A percentile compares a stretch with the other conserved stretches of the same genome.
Evolutionary conservation across 1,284 basidiomycete genomes (phyloP).

Genomic region (Pseudozyma tsukubaensis): DNA sequence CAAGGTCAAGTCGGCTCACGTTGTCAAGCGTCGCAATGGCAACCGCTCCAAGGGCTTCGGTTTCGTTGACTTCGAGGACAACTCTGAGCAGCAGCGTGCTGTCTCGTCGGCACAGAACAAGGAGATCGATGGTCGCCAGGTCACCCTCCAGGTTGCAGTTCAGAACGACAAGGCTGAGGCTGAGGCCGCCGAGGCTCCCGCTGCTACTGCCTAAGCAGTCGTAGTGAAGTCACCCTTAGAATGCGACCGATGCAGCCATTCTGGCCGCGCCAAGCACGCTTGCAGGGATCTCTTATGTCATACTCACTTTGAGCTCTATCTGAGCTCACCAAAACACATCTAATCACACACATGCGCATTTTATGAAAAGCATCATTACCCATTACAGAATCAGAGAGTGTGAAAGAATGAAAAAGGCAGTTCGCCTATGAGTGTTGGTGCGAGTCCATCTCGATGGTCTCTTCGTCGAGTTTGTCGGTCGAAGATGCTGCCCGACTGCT

Average conservation of each 20-base stretch:
- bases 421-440: background rate
- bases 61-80: conserved; percentile 58
- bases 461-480: conserved; percentile 8
- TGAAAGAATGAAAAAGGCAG: background rate
- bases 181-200: conserved; percentile 15
- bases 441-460: conserved; percentile 19
- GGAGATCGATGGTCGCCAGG: conserved; percentile 52
- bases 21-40: conserved; percentile 55
- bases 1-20: conserved; percentile 57
- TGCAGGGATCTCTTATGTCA: background rate
- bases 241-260: too few species aligned
- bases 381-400: background rate
- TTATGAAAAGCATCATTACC: conserved; percentile 10
- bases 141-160: conserved; percentile 56
- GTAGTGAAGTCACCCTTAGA: background rate
- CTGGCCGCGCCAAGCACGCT: too few species aligned
- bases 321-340: conserved; percentile 1
- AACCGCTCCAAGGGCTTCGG: conserved; percentile 61
- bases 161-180: conserved; percentile 38
- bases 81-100: conserved; percentile 59
- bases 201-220: conserved; percentile 8
- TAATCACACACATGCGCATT: conserved; percentile 7
- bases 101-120: conserved; percentile 50
- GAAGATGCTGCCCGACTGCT: conserved; percentile 8
- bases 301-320: conserved; percentile 3